These are phyloP conservation scores for Debaryomycetaceae sp. DNA, from an alignment of 1,139 yeast genomes.

Conservation along the genomic window DNA sequence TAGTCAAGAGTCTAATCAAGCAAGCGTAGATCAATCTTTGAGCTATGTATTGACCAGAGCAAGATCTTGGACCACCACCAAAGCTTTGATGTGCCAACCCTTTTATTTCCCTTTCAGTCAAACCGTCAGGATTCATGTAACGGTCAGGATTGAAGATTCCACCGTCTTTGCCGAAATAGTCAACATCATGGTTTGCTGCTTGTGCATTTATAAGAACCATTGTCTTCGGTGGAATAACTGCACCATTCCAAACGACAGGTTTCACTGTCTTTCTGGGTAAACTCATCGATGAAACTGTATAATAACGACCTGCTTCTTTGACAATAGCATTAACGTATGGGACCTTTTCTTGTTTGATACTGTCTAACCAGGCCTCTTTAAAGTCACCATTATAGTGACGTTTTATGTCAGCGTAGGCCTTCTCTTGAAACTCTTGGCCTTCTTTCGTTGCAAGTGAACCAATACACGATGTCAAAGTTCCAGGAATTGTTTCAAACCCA, in stretches of 20 bases:
- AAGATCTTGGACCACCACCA: slow-evolving; percentile 7
- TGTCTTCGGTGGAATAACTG: slow-evolving; percentile 5
- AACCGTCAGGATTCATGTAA: slow-evolving; percentile 5
- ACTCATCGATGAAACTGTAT: slow-evolving; percentile 5
- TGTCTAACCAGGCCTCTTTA: slow-evolving; percentile 4
- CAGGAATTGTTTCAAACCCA: slow-evolving; percentile 6
- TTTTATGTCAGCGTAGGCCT: slow-evolving; percentile 4
- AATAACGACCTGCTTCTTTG: slow-evolving; percentile 6
- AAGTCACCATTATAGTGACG: slow-evolving; percentile 3
- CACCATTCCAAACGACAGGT: slow-evolving; percentile 3
- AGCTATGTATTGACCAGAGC: slow-evolving; percentile 6
- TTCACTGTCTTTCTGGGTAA: slow-evolving; percentile 5
- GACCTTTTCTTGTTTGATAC: slow-evolving; percentile 2
- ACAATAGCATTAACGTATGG: slow-evolving; percentile 6
- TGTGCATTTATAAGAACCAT: slow-evolving; percentile 6
- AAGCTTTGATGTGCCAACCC: slow-evolving; percentile 7
- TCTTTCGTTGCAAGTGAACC: slow-evolving; percentile 4
- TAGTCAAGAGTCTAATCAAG: slow-evolving; percentile 3
- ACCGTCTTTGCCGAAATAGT: slow-evolving; percentile 4
- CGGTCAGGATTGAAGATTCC: slow-evolving; percentile 4
- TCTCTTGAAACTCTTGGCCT: slow-evolving; percentile 5
- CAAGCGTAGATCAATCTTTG: slow-evolving; percentile 4
- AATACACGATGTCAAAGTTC: slow-evolving; percentile 5
- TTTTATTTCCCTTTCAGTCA: slow-evolving; percentile 4
- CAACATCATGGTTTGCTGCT: slow-evolving; percentile 5